Conservation (phyloP, 768 basidiomycete genomes). For the Rhodotorula graminis region DNA sequence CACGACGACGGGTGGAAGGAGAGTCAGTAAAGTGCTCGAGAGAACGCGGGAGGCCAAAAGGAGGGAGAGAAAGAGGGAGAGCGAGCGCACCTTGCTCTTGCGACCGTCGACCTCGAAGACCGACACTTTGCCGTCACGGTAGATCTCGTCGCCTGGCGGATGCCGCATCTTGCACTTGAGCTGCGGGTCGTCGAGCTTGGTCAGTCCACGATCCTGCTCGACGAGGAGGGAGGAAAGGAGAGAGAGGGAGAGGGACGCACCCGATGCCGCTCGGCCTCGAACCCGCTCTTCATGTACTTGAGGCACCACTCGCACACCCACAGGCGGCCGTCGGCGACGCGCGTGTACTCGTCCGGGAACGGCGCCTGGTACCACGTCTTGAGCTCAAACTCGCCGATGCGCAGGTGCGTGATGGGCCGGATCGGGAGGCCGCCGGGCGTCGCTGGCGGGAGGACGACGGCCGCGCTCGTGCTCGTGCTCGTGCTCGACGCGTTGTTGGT, state of each 20-base stretch:
- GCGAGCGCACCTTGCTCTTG: slow-evolving; percentile 72
- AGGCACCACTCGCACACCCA: slow-evolving; percentile 99
- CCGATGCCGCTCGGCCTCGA: slow-evolving; percentile 75
- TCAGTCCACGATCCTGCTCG: background rate
- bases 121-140: slow-evolving; percentile 78
- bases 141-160: slow-evolving; percentile 98
- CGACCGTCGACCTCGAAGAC: slow-evolving; percentile 98
- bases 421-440: slow-evolving; percentile 8
- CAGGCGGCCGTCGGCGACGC: slow-evolving; percentile 80
- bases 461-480: too few species aligned
- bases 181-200: slow-evolving; percentile 49
- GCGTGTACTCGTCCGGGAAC: slow-evolving; percentile 94
- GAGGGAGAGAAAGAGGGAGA: background rate
- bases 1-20: background rate
- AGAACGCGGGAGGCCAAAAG: too few species aligned
- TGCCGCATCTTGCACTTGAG: slow-evolving; percentile 90
- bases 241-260: slow-evolving; percentile 51
- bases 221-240: too few species aligned
- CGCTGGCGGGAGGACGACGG: background rate
- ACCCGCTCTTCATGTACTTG: slow-evolving; percentile 94
- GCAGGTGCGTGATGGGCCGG: slow-evolving; percentile 31
- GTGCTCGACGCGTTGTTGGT: background rate
- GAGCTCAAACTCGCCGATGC: slow-evolving; percentile 80
- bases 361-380: slow-evolving; percentile 99
- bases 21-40: too few species aligned